Base-by-base conservation (phyloP, 208 protist species). In the Acanthamoeba sp. region DNA sequence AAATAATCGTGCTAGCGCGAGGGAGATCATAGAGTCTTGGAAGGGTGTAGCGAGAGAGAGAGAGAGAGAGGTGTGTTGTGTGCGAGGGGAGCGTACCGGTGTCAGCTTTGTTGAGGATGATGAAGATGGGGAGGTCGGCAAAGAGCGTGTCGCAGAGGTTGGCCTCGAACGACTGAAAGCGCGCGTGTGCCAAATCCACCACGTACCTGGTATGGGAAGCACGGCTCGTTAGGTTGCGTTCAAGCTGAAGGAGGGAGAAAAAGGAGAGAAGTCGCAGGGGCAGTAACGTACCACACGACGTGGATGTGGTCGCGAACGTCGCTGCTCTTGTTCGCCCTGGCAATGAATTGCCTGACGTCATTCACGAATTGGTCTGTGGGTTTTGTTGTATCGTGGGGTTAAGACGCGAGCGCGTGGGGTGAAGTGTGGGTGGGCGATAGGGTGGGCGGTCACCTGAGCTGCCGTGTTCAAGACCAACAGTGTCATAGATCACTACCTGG, bases 151-250 rank as follows among this genome's bases (percentile, higher is more conserved):
- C 18, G 80, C 80, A 89, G 5, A 89, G 80, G 80, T 89, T 89
- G 45, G 80, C 80, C 32, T 89, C 80, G 52, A 89, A 89, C 14
- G 80, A 89, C 36, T 89, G 80, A 32, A 89, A 89, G 45, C 80
- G 80, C 29, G 80, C 52, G 80, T 89, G 80, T 3, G 80, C 80
- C 45, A 89, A 32, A 34, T 89, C 80, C 80, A 89, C 80, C 80
- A 89, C 80, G 32, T 89, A 73, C 64, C 64, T 73, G 42, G 42
- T 48, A 10, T 48, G 42, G 3, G 42, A 14, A 12, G 2, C 64
- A 2, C 64, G 2, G 3, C 12, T 2, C 64, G 64, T 73, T 73
- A 73, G 32, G 3, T 38, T 73, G 6, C 32, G 32, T 12, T 12
- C 6, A 12, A 3, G 3, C 6, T 48, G 42, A 10, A 48, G 42